Base-by-base conservation (phyloP, 495 filamentous ascomycete genomes). In the Aspergillus indologenus region DNA sequence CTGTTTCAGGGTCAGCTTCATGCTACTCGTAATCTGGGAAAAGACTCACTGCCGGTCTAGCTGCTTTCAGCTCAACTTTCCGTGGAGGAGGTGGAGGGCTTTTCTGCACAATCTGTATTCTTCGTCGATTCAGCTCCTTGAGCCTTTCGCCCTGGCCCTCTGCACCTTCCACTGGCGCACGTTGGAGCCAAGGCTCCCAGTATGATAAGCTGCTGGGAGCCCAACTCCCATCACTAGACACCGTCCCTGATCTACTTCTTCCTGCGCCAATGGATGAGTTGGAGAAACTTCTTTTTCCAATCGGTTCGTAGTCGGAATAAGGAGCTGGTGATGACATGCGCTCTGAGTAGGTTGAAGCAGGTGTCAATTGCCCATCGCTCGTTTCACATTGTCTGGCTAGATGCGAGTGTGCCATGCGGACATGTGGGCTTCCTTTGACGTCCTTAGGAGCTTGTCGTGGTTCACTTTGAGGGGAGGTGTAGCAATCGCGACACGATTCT, bases 181-280 rank as follows among this genome's bases (percentile, higher is more conserved):
- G 62, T 54, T 79, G 74, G 14, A 79, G 69, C 76, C 76, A 79
- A 51, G 62, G 66, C 52, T 77, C 70, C 57, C 72, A 79, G 54
- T 77, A 75, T 7, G 75, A 75, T 20, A 79, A 65, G 42, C 70
- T 77, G 58, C 67, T 74, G 0, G 75, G 72, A 18, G 72, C 67
- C 76, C 76, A 79, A 59, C 75, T 76, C 15, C 73, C 69, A 57
- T 74, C 71, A 56, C 73, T 79, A 11, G 76, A 79, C 9, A 74
- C 69, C 19, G 76, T 79, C 5, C 61, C 68, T 9, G 76, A 70
- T 42, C 76, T 68, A 8, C 67, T 66, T 44, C 76, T 65, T 50
- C 74, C 71, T 15, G 66, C 61, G 17, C 45, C 60, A 17, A 31
- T 42, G 15, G 66, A 69, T 11, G 63, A 65, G 3, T 49, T 60